Evolutionary conservation across 1,139 yeast genomes (phyloP).

Genomic region (Debaryomyces sp.): DNA sequence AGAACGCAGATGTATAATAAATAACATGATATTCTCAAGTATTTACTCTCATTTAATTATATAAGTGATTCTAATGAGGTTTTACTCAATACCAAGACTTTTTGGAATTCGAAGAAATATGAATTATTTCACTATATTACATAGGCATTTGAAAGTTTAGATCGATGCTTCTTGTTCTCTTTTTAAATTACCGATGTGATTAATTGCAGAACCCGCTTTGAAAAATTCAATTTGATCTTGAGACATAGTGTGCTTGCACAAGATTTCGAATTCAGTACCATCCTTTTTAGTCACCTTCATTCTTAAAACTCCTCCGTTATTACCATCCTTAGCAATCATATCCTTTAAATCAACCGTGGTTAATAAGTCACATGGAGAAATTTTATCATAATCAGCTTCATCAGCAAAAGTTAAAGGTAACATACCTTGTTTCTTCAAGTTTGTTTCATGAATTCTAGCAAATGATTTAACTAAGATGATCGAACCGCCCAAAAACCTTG

Average conservation of each 20-base stretch:
- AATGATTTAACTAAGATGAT: conserved; percentile 90
- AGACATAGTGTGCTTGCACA: conserved; percentile 93
- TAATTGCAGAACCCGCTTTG: conserved; percentile 97
- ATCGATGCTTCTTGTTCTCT: conserved; percentile 24
- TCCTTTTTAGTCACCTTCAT: conserved; percentile 74
- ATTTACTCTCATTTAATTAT: background rate
- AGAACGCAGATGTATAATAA: background rate
- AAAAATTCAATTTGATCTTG: conserved; percentile 93
- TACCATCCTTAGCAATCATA: conserved; percentile 77
- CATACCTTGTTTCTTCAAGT: conserved; percentile 94
- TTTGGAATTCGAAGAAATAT: background rate
- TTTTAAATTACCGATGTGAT: conserved; percentile 76
- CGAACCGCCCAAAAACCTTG: conserved; percentile 90
- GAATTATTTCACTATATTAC: background rate
- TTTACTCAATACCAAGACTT: background rate
- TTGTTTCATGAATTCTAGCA: conserved; percentile 87
- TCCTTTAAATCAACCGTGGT: conserved; percentile 79
- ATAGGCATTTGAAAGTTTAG: background rate
- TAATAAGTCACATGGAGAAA: conserved; percentile 75
- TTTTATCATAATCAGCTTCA: conserved; percentile 83
- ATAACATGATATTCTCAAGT: background rate
- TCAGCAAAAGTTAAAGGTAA: conserved; percentile 89
- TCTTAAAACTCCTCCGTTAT: conserved; percentile 80
- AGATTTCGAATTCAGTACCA: conserved; percentile 71
- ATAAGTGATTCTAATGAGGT: background rate